Evolutionary conservation across 2,329 filamentous ascomycete species (phyloP), one percentile per base, ranked within the genome.

Genomic region (Fusarium falciforme): DNA sequence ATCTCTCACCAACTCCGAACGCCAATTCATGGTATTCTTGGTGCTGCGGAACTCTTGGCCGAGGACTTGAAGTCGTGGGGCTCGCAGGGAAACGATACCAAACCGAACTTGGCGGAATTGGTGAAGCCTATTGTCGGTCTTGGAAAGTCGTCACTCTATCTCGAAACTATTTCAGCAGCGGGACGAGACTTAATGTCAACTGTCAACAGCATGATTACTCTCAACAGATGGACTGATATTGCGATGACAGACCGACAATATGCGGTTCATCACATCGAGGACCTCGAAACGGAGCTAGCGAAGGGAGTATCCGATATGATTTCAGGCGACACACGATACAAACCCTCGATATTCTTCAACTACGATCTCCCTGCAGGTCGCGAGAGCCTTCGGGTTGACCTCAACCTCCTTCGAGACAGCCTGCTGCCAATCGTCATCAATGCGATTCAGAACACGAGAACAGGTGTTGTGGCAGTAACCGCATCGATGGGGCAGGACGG

Each of bases 1-100:
- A 82, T 87, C 10, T 86, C 84, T 0, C 85, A 87, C 61, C 84
- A 87, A 38, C 81, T 87, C 0, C 81, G 85, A 40, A 87, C 85
- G 0, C 85, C 85, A 0, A 85, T 87, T 6, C 85, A 87, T 36
- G 85, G 85, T 0, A 85, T 87, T 3, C 79, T 87, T 0, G 81
- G 80, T 2, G 80, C 79, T 1, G 76, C 76, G 1, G 80, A 87
- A 17, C 73, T 87, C 0, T 76, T 87, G 1, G 81, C 80, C 0
- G 85, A 87, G 64, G 85, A 86, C 40, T 66, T 86, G 0, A 80
- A 77, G 31, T 71, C 74, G 5, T 64, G 74, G 4, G 77, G 79
- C 3, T 5, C 40, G 16, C 25, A 33, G 6, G 63, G 58, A 9
- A 54, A 11, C 2, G 14, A 16, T 0, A 14, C 63, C 1, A 38